Evolutionary conservation across 306 rosid genomes (phyloP).

Genomic region (Fragaria vesca): DNA sequence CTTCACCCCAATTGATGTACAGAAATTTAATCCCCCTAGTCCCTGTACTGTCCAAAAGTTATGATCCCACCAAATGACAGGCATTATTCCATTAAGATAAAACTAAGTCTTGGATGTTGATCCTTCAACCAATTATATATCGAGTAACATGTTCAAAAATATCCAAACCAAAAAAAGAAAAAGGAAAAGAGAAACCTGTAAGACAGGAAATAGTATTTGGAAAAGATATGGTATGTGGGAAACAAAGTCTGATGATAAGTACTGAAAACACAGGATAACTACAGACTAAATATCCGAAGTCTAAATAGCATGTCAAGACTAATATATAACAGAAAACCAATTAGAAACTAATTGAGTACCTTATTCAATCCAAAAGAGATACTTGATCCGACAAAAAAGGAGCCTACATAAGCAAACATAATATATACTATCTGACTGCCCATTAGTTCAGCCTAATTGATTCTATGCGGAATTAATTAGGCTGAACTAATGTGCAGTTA

Average conservation of each 20-base stretch:
- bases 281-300: not conserved
- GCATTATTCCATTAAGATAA: not conserved
- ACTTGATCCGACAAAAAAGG: not conserved
- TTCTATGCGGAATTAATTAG: too few relatives aligned
- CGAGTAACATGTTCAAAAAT: too few relatives aligned
- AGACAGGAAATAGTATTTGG: not conserved
- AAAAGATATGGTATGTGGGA: not conserved
- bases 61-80: not conserved
- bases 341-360: too few relatives aligned
- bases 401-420: not conserved
- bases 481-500: too few relatives aligned
- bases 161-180: not conserved
- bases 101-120: not conserved
- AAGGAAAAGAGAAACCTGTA: not conserved
- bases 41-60: constrained; percentile 27
- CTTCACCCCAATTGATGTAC: constrained; percentile 41
- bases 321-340: too few relatives aligned
- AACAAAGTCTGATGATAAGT: not conserved
- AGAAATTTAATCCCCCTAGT: constrained; percentile 9
- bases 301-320: not conserved
- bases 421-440: not conserved
- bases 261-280: not conserved
- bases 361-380: not conserved
- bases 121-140: not conserved
- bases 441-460: not conserved